Evolutionary conservation across 495 filamentous ascomycete genomes (phyloP).

Genomic region (Cercophora newfieldiana): DNA sequence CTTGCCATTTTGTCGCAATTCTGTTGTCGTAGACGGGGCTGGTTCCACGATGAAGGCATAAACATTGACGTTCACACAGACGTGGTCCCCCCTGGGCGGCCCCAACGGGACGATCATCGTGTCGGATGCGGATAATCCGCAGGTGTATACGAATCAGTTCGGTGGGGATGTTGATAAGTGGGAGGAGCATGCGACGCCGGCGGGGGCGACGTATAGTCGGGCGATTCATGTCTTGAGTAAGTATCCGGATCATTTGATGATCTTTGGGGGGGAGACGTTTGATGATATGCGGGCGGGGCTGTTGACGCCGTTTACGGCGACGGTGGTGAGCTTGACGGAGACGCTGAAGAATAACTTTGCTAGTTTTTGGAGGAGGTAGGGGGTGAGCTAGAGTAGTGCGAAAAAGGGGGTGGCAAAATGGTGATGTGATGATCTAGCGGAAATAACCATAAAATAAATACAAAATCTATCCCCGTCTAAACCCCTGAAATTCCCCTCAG

Average conservation of each 20-base stretch:
- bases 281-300: conserved; percentile 11
- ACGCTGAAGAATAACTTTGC: not conserved
- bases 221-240: conserved; percentile 47
- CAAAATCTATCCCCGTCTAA: too few relatives aligned
- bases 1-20: too few relatives aligned
- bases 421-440: not conserved
- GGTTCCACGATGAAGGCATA: too few relatives aligned
- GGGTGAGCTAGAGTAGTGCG: too few relatives aligned
- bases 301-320: conserved; percentile 19
- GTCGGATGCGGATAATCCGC: conserved; percentile 47
- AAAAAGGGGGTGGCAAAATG: too few relatives aligned
- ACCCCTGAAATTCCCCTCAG: not conserved
- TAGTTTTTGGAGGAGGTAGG: not conserved
- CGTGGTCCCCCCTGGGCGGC: conserved; percentile 56
- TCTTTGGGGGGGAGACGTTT: conserved; percentile 29
- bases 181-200: conserved; percentile 51
- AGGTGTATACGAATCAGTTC: conserved; percentile 59
- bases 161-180: conserved; percentile 57
- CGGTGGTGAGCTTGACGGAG: conserved; percentile 17
- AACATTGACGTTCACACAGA: too few relatives aligned
- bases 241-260: conserved; percentile 37
- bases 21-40: too few relatives aligned
- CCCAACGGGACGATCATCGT: conserved; percentile 60
- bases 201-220: conserved; percentile 50
- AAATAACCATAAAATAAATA: not conserved